Base-by-base conservation (phyloP, 2,329 filamentous ascomycete genomes). In the Biscogniauxia sp. region DNA sequence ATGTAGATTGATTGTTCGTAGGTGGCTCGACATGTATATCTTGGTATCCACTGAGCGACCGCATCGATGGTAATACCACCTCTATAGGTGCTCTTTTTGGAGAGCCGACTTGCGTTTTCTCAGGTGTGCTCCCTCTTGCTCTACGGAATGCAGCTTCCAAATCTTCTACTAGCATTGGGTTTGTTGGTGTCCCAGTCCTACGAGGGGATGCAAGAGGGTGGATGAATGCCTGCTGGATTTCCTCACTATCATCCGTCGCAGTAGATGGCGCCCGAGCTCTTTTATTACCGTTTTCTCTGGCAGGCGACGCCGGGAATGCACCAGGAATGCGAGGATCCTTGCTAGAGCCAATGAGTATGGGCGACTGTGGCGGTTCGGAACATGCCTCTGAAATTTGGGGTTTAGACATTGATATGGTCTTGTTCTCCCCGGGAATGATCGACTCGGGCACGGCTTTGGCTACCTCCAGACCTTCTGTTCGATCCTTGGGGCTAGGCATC, bases 141-240 rank as follows among this genome's bases (percentile, higher is more conserved):
- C 28, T 20, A 23, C 19, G n/a, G 20, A 5, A n/a, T 3, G 37
- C 19, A 13, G 26, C 19, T 50, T 66, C 60, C 49, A 59, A 62
- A 57, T 68, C 66, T 11, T 68, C 66, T n/a, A 71, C 57, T n/a
- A 67, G 15, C 26, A 70, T 60, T 8, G 66, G 66, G n/a, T 63
- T 66, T 17, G 45, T 53, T 17, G 66, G 61, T 15, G 68, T 68
- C 26, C 63, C 68, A 23, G 37, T 45, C 13, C 60, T 61, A 53
- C 59, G 54, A 51, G 64, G 57, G 25, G 64, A 62, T 32, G 57
- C 61, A 26, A 61, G 67, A 32, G 57, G 59, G n/a, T 56, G 59
- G 53, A 71, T 32, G 56, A 70, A 67, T 11, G 20, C 13, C 20
- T 56, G 60, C 45, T 55, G 54, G 11, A 55, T 56, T 28, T 58